phyloP scores from a whole-genome alignment of 371 early-diverging fungal genomes.

The Mucor plumbeus region DNA sequence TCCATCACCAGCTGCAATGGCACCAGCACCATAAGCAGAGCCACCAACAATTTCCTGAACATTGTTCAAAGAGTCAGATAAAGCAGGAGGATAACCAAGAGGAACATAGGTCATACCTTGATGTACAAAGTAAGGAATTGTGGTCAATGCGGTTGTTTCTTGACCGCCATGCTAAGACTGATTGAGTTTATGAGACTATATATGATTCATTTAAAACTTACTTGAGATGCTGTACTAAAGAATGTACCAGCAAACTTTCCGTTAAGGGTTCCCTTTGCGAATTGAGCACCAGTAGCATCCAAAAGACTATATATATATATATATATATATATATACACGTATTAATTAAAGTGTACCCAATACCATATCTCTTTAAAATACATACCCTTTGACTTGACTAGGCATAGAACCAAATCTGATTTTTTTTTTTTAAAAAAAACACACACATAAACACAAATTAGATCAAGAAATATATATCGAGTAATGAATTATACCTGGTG shows the following conservation, averaged over 20 bases:
- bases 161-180: slow-evolving; percentile 63
- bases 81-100: slow-evolving; percentile 59
- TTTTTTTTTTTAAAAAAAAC: background rate
- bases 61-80: slow-evolving; percentile 39
- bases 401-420: slow-evolving; percentile 42
- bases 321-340: background rate
- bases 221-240: slow-evolving; percentile 63
- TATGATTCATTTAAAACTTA: slow-evolving; percentile 46
- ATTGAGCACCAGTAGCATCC: slow-evolving; percentile 73
- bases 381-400: slow-evolving; percentile 41
- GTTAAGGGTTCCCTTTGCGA: slow-evolving; percentile 55
- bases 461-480: background rate
- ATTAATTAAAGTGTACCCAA: background rate
- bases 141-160: slow-evolving; percentile 70
- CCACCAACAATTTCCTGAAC: slow-evolving; percentile 65
- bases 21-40: slow-evolving; percentile 74
- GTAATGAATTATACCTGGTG: slow-evolving; percentile 29
- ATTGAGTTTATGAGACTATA: slow-evolving; percentile 25
- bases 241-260: slow-evolving; percentile 69
- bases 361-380: background rate
- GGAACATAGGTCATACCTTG: slow-evolving; percentile 86
- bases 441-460: background rate
- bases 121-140: slow-evolving; percentile 74
- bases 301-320: slow-evolving; percentile 38
- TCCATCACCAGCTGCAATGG: slow-evolving; percentile 71